Evolutionary conservation across 768 basidiomycete species (phyloP), one percentile per base, ranked within the genome.

Genomic region (Leccinum aurantiacum): DNA sequence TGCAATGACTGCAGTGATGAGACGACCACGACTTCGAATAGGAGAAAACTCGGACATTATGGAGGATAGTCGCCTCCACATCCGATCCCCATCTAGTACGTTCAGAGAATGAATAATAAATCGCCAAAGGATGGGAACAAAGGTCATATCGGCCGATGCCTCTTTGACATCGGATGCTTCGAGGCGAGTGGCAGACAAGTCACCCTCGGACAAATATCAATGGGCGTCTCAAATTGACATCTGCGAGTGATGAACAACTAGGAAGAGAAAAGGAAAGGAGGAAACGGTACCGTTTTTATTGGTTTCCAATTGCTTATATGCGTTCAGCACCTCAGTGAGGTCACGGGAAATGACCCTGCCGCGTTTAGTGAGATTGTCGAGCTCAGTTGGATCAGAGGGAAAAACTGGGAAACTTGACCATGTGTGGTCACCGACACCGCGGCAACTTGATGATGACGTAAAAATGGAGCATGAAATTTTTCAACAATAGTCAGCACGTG

Each of bases 121-220:
- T 27, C 27, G 27, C 27, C 27, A 27, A 27, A 27, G 27, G 27
- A 27, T 7, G 27, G 27, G 27, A 27, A 27, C 27, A 27, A 27
- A 27, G 27, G 27, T 27, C 27, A 27, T 27, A 27, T 27, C 27
- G 27, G 74, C 70, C 0, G 77, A 69, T 0, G 80, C 84, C 51
- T 84, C 77, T 27, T 82, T 79, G 8, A 75, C 70, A 53, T 82
- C 75, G 27, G 75, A 60, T 19, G 70, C 62, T 17, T 71, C 63
- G 31, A 81, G 68, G 4, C 72, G 67, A 4, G 80, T 76, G 1
- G 72, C 67, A 15, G 75, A 68, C 37, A 84, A 57, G 59, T 89
- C 84, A 24, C 81, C 82, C 63, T 85, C 76, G 4, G 79, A 76
- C 37, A 91, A 73, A 64, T 89, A 85, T 82, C 84, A 90, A 38